A percentile compares a stretch with the other conserved stretches of the same genome.
Evolutionary conservation across 1,139 yeast species (phyloP).

Genomic region (Arxiozyma bovina): DNA sequence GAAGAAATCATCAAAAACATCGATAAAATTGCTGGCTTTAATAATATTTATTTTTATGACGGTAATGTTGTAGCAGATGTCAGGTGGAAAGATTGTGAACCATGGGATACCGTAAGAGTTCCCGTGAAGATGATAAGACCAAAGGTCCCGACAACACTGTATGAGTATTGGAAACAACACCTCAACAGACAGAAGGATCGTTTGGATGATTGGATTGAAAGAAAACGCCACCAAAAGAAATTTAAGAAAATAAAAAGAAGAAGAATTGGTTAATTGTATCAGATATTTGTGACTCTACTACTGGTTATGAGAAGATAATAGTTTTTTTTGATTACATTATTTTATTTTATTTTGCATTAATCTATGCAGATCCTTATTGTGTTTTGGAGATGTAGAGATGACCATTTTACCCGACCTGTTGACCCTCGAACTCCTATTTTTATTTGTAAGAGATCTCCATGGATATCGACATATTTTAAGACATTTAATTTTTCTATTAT

Average conservation of each 20-base stretch:
- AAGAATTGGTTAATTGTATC: neutral
- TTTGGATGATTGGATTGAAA: neutral
- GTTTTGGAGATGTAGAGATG: neutral
- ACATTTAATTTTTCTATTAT: too few relatives aligned
- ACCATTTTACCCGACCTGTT: neutral
- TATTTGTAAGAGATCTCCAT: too few relatives aligned
- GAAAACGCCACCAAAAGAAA: neutral
- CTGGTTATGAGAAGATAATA: neutral
- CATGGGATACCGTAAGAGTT: neutral
- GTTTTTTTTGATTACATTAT: neutral
- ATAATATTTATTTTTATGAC: too few relatives aligned
- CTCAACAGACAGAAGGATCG: neutral
- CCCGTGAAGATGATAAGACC: neutral
- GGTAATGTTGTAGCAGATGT: too few relatives aligned
- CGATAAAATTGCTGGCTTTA: too few relatives aligned
- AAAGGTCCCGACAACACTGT: neutral
- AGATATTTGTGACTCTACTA: neutral
- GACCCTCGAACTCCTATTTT: neutral
- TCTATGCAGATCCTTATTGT: neutral
- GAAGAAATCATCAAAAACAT: too few relatives aligned
- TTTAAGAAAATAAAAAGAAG: neutral
- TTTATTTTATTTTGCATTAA: neutral
- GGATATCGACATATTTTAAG: too few relatives aligned
- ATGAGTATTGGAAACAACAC: neutral
- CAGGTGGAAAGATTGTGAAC: too few relatives aligned